Conservation (phyloP, 2,329 filamentous ascomycete genomes). For the Emericellopsis atlantica region DNA sequence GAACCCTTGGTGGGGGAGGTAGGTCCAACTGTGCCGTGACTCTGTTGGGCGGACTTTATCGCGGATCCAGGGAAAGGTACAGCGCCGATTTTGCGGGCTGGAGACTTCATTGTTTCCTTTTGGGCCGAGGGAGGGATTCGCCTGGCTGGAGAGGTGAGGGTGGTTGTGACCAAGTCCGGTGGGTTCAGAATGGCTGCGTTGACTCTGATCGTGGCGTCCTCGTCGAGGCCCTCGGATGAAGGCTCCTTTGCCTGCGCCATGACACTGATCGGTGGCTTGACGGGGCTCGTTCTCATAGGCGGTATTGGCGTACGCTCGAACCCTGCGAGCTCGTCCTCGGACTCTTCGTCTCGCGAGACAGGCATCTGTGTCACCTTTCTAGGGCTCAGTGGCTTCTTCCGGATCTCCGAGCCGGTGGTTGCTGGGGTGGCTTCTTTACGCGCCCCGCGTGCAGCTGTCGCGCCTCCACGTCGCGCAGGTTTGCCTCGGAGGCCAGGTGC, state of each 20-base stretch:
- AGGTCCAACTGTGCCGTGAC: slow-evolving; percentile 6
- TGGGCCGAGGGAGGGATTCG: slow-evolving; percentile 36
- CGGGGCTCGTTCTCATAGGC: slow-evolving; percentile 40
- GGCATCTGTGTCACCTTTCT: slow-evolving; percentile 51
- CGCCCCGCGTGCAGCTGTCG: slow-evolving; percentile 18
- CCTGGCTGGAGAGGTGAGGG: slow-evolving; percentile 43
- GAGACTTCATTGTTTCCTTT: slow-evolving; percentile 43
- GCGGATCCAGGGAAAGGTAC: slow-evolving; percentile 18
- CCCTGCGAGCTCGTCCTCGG: slow-evolving; percentile 47
- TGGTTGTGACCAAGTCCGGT: slow-evolving; percentile 21
- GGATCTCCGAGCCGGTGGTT: slow-evolving; percentile 19
- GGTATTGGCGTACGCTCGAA: slow-evolving; percentile 36
- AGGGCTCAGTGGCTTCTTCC: slow-evolving; percentile 45
- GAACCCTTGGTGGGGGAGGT: slow-evolving; percentile 23
- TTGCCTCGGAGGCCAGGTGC: slow-evolving; percentile 22
- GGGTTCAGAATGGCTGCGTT: slow-evolving; percentile 16
- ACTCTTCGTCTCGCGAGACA: slow-evolving; percentile 26
- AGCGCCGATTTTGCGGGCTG: slow-evolving; percentile 31
- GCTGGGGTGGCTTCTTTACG: slow-evolving; percentile 5
- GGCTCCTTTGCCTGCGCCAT: slow-evolving; percentile 6
- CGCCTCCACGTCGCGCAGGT: slow-evolving; percentile 28
- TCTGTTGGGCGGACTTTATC: slow-evolving; percentile 11
- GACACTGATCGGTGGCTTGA: slow-evolving; percentile 29
- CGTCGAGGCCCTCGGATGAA: slow-evolving; percentile 3
- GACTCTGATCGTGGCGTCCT: slow-evolving; percentile 9